Conservation (phyloP, 805 yeast genomes). For the Ogataea polymorpha region DNA sequence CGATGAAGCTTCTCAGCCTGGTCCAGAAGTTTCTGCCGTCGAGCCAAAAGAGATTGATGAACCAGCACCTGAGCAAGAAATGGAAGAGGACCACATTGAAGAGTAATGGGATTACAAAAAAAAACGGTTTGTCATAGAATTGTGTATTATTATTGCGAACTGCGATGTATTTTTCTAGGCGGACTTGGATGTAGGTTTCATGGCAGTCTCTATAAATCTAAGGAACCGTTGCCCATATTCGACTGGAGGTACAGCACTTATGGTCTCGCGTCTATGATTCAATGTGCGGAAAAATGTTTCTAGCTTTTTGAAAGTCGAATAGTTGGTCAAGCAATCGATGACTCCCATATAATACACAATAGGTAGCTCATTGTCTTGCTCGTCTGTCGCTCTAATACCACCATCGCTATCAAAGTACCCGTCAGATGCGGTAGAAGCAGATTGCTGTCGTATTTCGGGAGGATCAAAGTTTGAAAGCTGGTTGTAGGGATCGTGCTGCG, state of each 20-base stretch:
- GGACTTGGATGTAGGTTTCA: constrained; percentile 5
- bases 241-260: constrained; percentile 85
- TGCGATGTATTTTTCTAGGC: constrained; percentile 10
- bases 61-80: constrained; percentile 8
- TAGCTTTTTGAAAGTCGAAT: constrained; percentile 65
- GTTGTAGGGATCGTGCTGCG: constrained; percentile 29
- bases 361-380: constrained; percentile 53
- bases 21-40: too few species aligned
- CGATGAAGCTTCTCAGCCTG: not conserved
- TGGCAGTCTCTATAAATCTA: constrained; percentile 49
- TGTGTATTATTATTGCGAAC: constrained; percentile 9
- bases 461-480: constrained; percentile 25
- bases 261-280: constrained; percentile 60
- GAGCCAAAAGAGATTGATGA: constrained; percentile 1
- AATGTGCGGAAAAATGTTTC: constrained; percentile 86
- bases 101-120: constrained; percentile 4
- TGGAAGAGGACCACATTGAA: constrained; percentile 17
- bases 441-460: constrained; percentile 18
- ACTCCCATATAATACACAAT: constrained; percentile 87
- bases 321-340: constrained; percentile 88
- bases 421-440: constrained; percentile 15
- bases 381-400: constrained; percentile 75
- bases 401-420: constrained; percentile 49
- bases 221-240: constrained; percentile 90
- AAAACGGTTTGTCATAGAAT: constrained; percentile 4